Evolutionary conservation across 306 rosid genomes (phyloP).

Genomic region (Cercis canadensis): DNA sequence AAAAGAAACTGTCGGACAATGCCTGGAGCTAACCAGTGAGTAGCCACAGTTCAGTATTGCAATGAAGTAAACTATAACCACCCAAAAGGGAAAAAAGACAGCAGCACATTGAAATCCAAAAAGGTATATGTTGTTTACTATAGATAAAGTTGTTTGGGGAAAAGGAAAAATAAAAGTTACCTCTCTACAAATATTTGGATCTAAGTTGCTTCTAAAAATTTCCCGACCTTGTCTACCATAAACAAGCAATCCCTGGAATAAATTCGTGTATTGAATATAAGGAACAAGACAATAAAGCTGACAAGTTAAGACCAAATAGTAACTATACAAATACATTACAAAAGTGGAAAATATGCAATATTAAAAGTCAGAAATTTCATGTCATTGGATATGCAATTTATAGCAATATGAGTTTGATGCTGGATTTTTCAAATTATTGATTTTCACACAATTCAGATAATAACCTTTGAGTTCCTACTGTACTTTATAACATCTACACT

Average conservation of each 20-base stretch:
- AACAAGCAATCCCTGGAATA: constrained; percentile 88
- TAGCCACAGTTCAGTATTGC: constrained; percentile 18
- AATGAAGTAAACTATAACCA: not conserved
- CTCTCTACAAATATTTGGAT: constrained; percentile 78
- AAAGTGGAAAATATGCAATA: constrained; percentile 7
- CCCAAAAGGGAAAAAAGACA: constrained; percentile 11
- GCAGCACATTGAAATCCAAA: constrained; percentile 3
- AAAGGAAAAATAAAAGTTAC: constrained; percentile 44
- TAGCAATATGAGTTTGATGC: constrained; percentile 6
- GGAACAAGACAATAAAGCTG: constrained; percentile 8
- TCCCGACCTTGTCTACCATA: constrained; percentile 90
- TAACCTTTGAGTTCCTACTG: not conserved
- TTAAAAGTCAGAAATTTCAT: constrained; percentile 17
- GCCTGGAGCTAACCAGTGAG: constrained; percentile 14
- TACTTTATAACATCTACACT: constrained; percentile 6
- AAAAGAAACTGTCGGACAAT: constrained; percentile 28
- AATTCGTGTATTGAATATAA: constrained; percentile 38
- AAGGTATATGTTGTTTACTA: constrained; percentile 17
- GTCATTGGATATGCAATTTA: constrained; percentile 8
- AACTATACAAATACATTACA: constrained; percentile 22
- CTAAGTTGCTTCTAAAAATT: constrained; percentile 83
- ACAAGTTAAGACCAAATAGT: constrained; percentile 11
- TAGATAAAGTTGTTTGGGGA: constrained; percentile 12
- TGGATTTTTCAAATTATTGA: constrained; percentile 1
- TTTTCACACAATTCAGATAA: constrained; percentile 6